Base-by-base conservation (phyloP, 2,329 filamentous ascomycete species). In the Penicillium sclerotigenum region DNA sequence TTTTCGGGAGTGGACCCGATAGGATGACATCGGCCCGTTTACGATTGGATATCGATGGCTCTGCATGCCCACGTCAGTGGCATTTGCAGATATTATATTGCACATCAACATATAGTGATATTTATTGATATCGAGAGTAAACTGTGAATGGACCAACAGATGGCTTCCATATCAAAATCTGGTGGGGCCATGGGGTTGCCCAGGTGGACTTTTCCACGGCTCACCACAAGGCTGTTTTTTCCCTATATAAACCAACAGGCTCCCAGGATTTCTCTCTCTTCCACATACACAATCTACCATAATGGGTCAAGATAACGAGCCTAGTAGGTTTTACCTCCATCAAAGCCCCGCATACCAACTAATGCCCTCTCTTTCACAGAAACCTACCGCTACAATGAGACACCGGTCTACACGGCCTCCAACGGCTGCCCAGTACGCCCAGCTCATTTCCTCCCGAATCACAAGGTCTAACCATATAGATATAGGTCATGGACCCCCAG, bases 351-450 rank as follows among this genome's bases (percentile, higher is more conserved):
- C 18, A n/a, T 16, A 14, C 8, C 5, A 40, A 40, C 47, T 56
- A 34, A 47, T 53, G 20, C 49, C 24, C 1, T 42, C 13, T 31
- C 29, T 33, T 38, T 57, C 24, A 14, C 38, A 75, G 73, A 69
- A 54, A 73, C 72, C 55, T 75, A 75, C 70, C 79, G 79, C 60
- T 85, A 85, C 71, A 76, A 81, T 63, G 81, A 86, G 71, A 79
- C 77, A 65, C 82, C 82, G 46, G 75, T 81, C 59, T 85, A 84
- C 69, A 84, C 83, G 11, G 80, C 81, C 31, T 84, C 82, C 68
- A 85, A 83, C 76, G 83, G 83, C 65, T 80, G 77, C 40, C 83
- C 83, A 52, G 72, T 74, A 58, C 24, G 41, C 45, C 4, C 14
- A 10, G 16, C n/a, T 8, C 46, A n/a, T 16, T 9, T 11, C 13